Evolutionary conservation across 352 stramenopile genomes (phyloP), one percentile per base, ranked within the genome.

Genomic region (Phytophthora parvispora): DNA sequence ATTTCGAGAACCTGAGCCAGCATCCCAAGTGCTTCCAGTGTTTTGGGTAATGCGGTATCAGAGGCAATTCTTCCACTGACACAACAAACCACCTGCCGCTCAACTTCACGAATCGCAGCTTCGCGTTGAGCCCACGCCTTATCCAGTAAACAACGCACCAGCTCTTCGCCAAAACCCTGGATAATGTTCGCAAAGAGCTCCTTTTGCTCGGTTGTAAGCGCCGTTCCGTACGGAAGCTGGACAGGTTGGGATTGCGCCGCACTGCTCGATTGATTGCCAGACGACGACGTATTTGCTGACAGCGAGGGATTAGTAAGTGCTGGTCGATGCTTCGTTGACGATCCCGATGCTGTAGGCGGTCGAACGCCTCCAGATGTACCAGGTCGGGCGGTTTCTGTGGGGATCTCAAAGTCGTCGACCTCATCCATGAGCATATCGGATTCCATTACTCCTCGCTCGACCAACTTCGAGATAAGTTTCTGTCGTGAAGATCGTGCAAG

Each of bases 391-490:
- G 72, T 42, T 16, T 86, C 74, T 7, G 57, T 72, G 2, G 73
- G 43, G 9, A 90, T 72, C 1, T 94, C 86, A 67, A 94, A 96
- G 48, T 96, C 88, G 20, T 96, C 88, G 0, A 96, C 72, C 63
- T 96, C 89, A 34, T 94, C 89, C 86, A 94, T 93, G 8, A 96
- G 72, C 68, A 95, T 77, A 71, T 94, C 89, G 0, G 82, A 70
- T 40, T 94, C 89, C 20, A 95, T 60, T 0, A 93, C 85, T 1
- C 87, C 86, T 43, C 82, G 71, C 16, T 94, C 88, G 1, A 94
- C 86, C 4, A 96, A 66, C 34, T 94, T 94, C 0, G 80, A 83
- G n/a, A 94, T 94, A 20, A 96, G 74, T 69, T 94, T 96, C 54
- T 96, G 88, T 29, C 85, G 75, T 22, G 80, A 82, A 13, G 81